Percentiles rank a stretch among this genome's conserved stretches.
These are phyloP conservation scores for Cyberlindnera veronae DNA, from an alignment of 805 yeast genomes.

Conservation along the genomic window DNA sequence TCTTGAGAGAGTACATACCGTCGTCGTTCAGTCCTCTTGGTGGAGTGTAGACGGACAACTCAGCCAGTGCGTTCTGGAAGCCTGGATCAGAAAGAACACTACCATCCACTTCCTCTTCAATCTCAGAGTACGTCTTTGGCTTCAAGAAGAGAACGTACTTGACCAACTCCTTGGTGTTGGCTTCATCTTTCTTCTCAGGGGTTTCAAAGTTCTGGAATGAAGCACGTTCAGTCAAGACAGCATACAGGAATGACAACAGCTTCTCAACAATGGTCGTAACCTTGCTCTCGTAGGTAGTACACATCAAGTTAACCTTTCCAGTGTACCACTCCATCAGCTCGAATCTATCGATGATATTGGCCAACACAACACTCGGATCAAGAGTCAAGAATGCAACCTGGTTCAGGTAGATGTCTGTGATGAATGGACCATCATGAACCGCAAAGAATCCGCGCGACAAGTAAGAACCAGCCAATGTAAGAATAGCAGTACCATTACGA, in stretches of 20 bases:
- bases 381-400: conserved; percentile 56
- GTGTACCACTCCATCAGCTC: conserved; percentile 50
- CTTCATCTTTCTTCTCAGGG: conserved; percentile 26
- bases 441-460: conserved; percentile 34
- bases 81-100: conserved; percentile 42
- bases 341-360: conserved; percentile 55
- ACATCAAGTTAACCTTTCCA: conserved; percentile 30
- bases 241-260: conserved; percentile 66
- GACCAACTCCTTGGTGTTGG: conserved; percentile 39
- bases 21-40: conserved; percentile 66
- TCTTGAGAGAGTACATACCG: conserved; percentile 62
- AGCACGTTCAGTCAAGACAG: conserved; percentile 65
- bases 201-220: conserved; percentile 45
- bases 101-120: conserved; percentile 38
- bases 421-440: conserved; percentile 49
- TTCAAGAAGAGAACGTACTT: conserved; percentile 47
- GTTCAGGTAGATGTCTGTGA: conserved; percentile 66
- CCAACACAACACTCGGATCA: conserved; percentile 48
- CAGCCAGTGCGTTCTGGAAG: conserved; percentile 57
- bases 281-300: conserved; percentile 47
- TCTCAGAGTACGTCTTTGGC: conserved; percentile 51
- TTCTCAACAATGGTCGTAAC: conserved; percentile 72
- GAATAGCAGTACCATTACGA: conserved; percentile 59
- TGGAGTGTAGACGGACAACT: conserved; percentile 56
- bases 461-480: conserved; percentile 49